Evolutionary conservation across 148 eudicot genomes (phyloP).

Genomic region (Cornus florida): DNA sequence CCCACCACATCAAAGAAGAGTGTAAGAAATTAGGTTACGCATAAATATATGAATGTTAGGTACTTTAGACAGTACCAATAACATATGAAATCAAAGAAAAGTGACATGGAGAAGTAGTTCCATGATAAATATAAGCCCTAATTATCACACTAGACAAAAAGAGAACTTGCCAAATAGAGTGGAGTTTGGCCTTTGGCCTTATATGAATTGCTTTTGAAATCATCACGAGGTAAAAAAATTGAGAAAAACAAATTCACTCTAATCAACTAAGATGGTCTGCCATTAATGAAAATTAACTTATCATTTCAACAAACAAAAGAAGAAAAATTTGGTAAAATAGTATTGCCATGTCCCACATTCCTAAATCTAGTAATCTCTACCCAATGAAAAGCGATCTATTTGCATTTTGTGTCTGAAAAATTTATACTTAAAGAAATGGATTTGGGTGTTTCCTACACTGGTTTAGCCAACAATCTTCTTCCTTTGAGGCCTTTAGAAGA

Average conservation of each 20-base stretch:
- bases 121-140: neutral
- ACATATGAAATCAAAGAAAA: conserved; percentile 1
- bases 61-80: neutral
- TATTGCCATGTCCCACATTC: conserved; percentile 8
- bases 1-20: conserved; percentile 1
- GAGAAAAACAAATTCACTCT: conserved; percentile 2
- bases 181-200: neutral
- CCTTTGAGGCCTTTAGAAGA: neutral
- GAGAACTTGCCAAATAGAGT: neutral
- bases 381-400: conserved; percentile 12
- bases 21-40: neutral
- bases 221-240: neutral
- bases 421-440: neutral
- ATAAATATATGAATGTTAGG: neutral
- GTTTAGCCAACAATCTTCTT: conserved; percentile 5
- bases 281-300: conserved; percentile 17
- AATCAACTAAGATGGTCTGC: conserved; percentile 35
- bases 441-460: neutral
- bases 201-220: conserved; percentile 9
- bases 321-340: conserved; percentile 10
- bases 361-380: neutral
- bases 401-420: conserved; percentile 17
- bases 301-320: conserved; percentile 10
- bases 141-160: conserved; percentile 22
- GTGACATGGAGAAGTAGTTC: conserved; percentile 6